Percentiles rank a stretch among this genome's conserved stretches.
Evolutionary conservation across 768 basidiomycete species (phyloP).

Genomic region (Hericium rajendrae): DNA sequence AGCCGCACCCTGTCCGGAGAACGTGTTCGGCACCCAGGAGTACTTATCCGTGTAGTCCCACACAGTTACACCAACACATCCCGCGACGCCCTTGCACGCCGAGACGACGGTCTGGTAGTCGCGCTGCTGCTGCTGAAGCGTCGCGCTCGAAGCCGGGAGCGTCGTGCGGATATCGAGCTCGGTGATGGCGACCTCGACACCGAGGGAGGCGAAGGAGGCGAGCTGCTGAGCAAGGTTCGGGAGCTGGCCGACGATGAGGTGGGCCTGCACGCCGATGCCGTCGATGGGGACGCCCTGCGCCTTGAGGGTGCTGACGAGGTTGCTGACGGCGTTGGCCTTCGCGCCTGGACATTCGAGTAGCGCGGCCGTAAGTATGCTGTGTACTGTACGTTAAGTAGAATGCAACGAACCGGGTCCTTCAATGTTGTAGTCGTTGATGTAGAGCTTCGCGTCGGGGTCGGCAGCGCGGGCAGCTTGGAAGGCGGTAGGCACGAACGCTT

Average conservation of each 20-base stretch:
- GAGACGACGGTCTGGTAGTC: slow-evolving; percentile 47
- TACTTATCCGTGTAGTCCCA: slow-evolving; percentile 35
- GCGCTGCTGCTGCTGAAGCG: slow-evolving; percentile 42
- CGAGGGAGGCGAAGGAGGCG: slow-evolving; percentile 42
- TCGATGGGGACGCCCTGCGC: slow-evolving; percentile 44
- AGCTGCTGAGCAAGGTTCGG: slow-evolving; percentile 39
- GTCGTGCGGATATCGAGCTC: slow-evolving; percentile 60
- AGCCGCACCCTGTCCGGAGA: slow-evolving; percentile 26
- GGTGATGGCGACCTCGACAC: slow-evolving; percentile 59
- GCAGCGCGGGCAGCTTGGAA: slow-evolving; percentile 41
- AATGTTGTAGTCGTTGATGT: slow-evolving; percentile 35
- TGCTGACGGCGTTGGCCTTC: slow-evolving; percentile 47
- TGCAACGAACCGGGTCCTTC: slow-evolving; percentile 22
- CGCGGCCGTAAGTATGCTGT: background rate
- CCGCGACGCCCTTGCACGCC: slow-evolving; percentile 34
- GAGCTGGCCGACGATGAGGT: slow-evolving; percentile 50
- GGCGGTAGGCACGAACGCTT: slow-evolving; percentile 39
- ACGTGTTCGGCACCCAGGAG: slow-evolving; percentile 25
- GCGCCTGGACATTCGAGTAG: background rate
- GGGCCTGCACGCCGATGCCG: slow-evolving; percentile 51
- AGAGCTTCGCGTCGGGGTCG: slow-evolving; percentile 47
- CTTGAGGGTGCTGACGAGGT: slow-evolving; percentile 40
- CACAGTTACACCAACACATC: slow-evolving; percentile 28
- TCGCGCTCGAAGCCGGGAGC: slow-evolving; percentile 41
- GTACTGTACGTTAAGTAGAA: background rate